These are phyloP conservation scores for Aspergillus cristatus DNA, from an alignment of 495 filamentous ascomycete species.

Conservation along the genomic window DNA sequence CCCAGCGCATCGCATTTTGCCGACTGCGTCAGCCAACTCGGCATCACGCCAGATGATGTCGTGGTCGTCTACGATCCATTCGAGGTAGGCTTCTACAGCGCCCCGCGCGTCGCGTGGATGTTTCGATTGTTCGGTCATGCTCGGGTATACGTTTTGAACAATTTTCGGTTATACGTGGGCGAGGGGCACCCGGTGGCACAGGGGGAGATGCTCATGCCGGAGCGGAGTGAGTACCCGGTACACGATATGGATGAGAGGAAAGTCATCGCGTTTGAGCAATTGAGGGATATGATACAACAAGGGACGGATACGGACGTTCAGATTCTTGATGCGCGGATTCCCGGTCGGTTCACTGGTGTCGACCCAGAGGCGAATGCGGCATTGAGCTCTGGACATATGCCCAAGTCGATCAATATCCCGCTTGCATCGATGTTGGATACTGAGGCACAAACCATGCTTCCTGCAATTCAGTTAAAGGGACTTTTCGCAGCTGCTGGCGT, in stretches of 20 bases:
- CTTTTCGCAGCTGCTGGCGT: conserved; percentile 17
- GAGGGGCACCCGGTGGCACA: conserved; percentile 4
- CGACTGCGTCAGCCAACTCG: conserved; percentile 11
- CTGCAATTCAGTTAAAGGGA: conserved; percentile 6
- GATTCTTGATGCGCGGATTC: conserved; percentile 15
- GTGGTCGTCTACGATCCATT: conserved; percentile 24
- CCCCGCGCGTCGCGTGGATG: conserved; percentile 23
- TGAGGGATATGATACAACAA: conserved; percentile 2
- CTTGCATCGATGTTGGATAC: conserved; percentile 13
- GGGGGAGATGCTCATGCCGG: background rate
- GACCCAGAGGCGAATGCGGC: conserved; percentile 4
- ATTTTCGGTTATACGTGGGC: conserved; percentile 16
- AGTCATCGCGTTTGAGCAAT: conserved; percentile 16
- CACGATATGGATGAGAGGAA: background rate
- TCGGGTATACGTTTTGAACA: conserved; percentile 24
- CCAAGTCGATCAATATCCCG: conserved; percentile 20
- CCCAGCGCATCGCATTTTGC: conserved; percentile 16
- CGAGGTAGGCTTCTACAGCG: conserved; percentile 20
- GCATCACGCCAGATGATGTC: conserved; percentile 17
- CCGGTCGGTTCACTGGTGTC: conserved; percentile 11
- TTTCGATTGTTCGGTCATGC: conserved; percentile 19
- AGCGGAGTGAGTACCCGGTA: conserved; percentile 3
- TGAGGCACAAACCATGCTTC: conserved; percentile 9
- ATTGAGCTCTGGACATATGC: conserved; percentile 24
- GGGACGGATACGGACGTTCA: background rate